phyloP scores from a whole-genome alignment of 139 green algal species.

The Coelastrella sp. region DNA sequence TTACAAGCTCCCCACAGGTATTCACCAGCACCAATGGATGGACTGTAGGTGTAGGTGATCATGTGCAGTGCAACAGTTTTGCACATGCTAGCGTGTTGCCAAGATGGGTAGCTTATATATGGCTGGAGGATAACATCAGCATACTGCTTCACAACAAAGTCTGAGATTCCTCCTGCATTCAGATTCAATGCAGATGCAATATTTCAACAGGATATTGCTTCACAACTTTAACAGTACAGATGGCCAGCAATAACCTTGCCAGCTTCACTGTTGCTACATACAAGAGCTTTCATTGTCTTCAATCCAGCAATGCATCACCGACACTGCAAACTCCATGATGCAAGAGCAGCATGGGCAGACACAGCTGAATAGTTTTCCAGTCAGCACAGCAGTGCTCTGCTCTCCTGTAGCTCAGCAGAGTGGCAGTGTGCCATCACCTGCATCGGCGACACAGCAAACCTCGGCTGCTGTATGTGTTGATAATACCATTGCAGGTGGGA shows the following conservation, averaged over 20 bases:
- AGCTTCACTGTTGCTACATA: too few relatives aligned
- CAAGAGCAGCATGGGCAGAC: too few relatives aligned
- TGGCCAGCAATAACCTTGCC: too few relatives aligned
- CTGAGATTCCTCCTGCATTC: too few relatives aligned
- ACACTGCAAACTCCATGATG: too few relatives aligned
- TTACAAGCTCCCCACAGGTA: constrained; percentile 56
- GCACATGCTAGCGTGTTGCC: neutral
- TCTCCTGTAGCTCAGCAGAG: neutral
- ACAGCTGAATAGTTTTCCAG: too few relatives aligned
- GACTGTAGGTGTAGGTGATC: too few relatives aligned
- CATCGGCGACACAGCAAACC: neutral
- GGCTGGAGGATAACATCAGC: neutral
- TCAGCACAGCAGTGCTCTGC: too few relatives aligned
- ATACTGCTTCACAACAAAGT: neutral
- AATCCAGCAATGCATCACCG: too few relatives aligned
- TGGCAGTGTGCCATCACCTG: neutral
- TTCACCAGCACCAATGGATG: neutral
- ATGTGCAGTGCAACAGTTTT: neutral
- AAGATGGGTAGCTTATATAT: neutral
- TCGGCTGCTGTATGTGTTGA: neutral
- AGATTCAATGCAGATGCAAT: neutral
- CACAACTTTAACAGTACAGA: too few relatives aligned
- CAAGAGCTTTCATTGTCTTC: too few relatives aligned
- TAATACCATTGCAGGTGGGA: constrained; percentile 54
- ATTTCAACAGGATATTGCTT: neutral